A percentile compares a stretch with the other conserved stretches of the same genome.
Conservation (phyloP, 1,139 yeast species). For the Saccharomyces hybrid region DNA sequence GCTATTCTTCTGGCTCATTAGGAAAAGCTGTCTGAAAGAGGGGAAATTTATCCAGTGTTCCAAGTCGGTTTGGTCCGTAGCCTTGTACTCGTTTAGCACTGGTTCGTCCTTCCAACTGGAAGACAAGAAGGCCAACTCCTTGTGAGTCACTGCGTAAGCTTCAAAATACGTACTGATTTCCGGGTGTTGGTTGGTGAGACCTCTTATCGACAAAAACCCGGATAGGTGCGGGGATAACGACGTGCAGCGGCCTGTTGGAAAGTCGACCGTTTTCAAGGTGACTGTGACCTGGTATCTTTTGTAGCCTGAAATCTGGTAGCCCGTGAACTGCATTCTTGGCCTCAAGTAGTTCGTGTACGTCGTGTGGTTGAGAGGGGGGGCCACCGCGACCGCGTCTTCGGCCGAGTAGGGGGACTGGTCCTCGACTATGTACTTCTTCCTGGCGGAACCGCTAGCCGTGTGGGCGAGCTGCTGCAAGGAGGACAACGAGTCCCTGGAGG, state of each 20-base stretch:
- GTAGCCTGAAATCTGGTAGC: constrained; percentile 31
- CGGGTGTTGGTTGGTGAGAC: constrained; percentile 69
- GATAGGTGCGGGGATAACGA: constrained; percentile 39
- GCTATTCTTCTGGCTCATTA: background rate
- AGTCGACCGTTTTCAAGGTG: constrained; percentile 22
- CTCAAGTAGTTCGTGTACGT: constrained; percentile 18
- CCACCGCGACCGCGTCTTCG: background rate
- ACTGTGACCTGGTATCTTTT: constrained; percentile 30
- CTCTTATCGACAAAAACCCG: constrained; percentile 74
- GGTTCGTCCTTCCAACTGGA: constrained; percentile 42
- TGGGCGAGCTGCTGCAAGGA: constrained; percentile 14
- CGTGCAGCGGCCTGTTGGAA: constrained; percentile 15
- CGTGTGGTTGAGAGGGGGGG: background rate
- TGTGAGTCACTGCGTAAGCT: constrained; percentile 73
- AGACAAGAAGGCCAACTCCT: constrained; percentile 39
- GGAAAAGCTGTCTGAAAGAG: constrained; percentile 30
- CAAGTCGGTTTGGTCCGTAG: constrained; percentile 59
- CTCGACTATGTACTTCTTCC: constrained; percentile 6
- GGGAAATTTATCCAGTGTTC: constrained; percentile 83
- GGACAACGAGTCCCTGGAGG: constrained; percentile 18
- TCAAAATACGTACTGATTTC: constrained; percentile 80
- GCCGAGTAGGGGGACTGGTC: constrained; percentile 5
- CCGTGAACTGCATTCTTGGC: constrained; percentile 26
- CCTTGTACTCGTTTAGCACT: constrained; percentile 33
- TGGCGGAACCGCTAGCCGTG: constrained; percentile 3